Base-by-base conservation (phyloP, 257 asterid species). In the Nicotiana paniculata region DNA sequence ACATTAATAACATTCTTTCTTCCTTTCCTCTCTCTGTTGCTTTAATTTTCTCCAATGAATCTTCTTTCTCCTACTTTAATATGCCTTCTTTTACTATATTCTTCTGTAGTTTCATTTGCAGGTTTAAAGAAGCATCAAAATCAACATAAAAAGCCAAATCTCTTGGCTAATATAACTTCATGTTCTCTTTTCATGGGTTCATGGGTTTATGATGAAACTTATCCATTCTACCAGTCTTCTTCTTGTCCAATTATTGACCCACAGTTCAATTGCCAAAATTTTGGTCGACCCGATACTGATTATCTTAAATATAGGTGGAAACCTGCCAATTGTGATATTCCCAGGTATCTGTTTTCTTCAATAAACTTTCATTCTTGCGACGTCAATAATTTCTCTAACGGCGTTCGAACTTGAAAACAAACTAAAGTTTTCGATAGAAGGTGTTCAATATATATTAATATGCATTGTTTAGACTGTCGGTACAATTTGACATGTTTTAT, bases 251-350 rank as follows among this genome's bases (percentile, higher is more conserved):
- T 91, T 2, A 90, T 96, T 65, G 99, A 96, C 85, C 76, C 97
- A 0, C 89, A 91, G 70, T 96, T 96, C 86, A 94, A 94, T 83
- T 96, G 99, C 75, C 93, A 83, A 37, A 84, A 84, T 92, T 96
- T 84, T 69, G 98, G 98, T 17, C 82, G 99, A 9, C 98, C 98
- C 0, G 99, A 96, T 62, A 82, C 95, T 28, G 95, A 93, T 77
- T 96, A 93, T 86, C 98, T 96, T 70, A 92, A 89, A 77, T 96
- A 90, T 61, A 90, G 97, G 0, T 96, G 99, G 99, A 92, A 92
- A 84, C 98, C 99, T 1, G 83, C 88, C 54, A 89, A 81, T 78
- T 94, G 98, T 85, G 90, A 94, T 69, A 88, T 94, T 48, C 97
- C 97, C 33, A 90, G 97, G 97, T 33, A 43, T 9, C 35, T 70